Evolutionary conservation across 306 rosid genomes (phyloP), one percentile per base, ranked within the genome.

Genomic region (Gastrolobium bilobum): DNA sequence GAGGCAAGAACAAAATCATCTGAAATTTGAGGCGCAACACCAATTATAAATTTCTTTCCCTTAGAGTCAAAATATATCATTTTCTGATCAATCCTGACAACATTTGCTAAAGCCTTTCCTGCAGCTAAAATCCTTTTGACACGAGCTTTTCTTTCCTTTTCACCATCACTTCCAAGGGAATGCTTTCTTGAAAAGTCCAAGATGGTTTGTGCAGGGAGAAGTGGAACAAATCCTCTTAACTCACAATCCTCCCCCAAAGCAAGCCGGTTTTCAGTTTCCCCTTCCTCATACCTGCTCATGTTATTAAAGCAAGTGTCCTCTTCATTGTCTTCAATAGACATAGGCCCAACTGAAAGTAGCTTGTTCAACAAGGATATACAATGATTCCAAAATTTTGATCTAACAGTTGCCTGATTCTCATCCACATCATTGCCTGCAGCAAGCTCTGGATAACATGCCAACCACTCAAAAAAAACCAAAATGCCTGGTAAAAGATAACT

Each of bases 161-260:
- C 91, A 63, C 93, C 79, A 34, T 89, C 97, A 82, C 77, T 90
- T 78, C 93, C 98, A 82, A 87, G 81, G 50, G 93, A 77, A 50
- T 73, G 88, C 84, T 93, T 93, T 94, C 94, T 90, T 6, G 96
- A 90, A 88, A 95, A 95, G 70, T 95, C 93, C 92, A 95, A 88
- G 84, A 93, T 86, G 62, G 84, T 90, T 51, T 95, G 99, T 3
- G 97, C 99, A 35, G 98, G 98, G 84, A 91, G 86, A 75, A 95
- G 96, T 31, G 99, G 98, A 86, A 86, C 62, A 66, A 91, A 95
- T 75, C 99, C 99, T 84, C 97, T 90, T 75, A 95, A 84, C 85
- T 95, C 98, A 78, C 91, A 71, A 89, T 95, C 99, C 84, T 95
- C 99, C 96, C 92, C 89, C 80, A 95, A 83, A 84, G 99, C 98